A percentile compares a stretch with the other conserved stretches of the same genome.
Evolutionary conservation across 1,284 basidiomycete species (phyloP).

Genomic region (Ganoderma sp.): DNA sequence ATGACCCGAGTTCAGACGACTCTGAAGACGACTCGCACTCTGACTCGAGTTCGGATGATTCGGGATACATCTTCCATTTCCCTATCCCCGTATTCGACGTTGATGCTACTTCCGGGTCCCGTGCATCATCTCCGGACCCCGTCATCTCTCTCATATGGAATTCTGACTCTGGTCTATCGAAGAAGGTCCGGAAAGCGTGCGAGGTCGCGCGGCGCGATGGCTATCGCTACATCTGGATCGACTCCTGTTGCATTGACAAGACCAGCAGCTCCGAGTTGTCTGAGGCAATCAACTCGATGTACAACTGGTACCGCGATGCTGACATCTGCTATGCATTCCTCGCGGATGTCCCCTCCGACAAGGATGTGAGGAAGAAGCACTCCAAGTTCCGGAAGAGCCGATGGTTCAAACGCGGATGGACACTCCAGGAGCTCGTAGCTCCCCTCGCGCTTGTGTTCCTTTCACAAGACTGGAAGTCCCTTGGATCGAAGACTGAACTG

Average conservation of each 20-base stretch:
- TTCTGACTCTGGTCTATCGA: not conserved
- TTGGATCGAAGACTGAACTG: constrained; percentile 1
- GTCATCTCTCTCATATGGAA: not conserved
- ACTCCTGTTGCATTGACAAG: constrained; percentile 5
- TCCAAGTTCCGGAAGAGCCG: not conserved
- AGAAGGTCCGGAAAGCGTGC: constrained; percentile 11
- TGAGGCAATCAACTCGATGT: too few species aligned
- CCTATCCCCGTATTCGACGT: too few species aligned
- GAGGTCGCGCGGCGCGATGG: constrained; percentile 1
- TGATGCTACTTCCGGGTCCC: too few species aligned
- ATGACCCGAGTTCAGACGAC: too few species aligned
- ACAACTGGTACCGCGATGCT: too few species aligned
- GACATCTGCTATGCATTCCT: too few species aligned
- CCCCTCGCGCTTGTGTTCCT: constrained; percentile 5
- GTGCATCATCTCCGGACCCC: too few species aligned
- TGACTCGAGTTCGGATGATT: too few species aligned
- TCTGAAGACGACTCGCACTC: too few species aligned
- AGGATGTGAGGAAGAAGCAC: not conserved
- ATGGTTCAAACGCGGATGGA: constrained; percentile 12
- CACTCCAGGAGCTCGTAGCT: constrained; percentile 15
- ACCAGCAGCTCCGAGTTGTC: too few species aligned
- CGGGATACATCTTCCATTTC: too few species aligned
- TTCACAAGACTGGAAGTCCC: not conserved
- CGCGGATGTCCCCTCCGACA: too few species aligned
- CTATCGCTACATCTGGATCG: constrained; percentile 11